Evolutionary conservation across 139 green algal species (phyloP), one percentile per base, ranked within the genome.

Genomic region (Pseudopediastrum boryanum): DNA sequence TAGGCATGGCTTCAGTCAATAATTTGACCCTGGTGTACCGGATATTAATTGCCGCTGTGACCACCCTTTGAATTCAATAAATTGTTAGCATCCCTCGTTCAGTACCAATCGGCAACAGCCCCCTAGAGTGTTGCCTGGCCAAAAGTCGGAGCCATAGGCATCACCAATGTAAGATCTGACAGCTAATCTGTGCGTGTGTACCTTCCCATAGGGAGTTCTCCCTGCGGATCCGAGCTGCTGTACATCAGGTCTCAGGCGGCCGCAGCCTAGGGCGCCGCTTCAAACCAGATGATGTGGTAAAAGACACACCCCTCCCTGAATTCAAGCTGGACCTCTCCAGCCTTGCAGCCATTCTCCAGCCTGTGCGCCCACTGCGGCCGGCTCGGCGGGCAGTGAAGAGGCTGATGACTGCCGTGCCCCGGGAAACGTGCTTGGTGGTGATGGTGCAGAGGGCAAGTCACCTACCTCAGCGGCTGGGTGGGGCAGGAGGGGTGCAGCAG

Each of bases 231-330:
- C 80, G 77, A 10, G 68, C 86, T 27, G 77, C 86, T 3, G 76
- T 71, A 7, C 67, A 65, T 21, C 70, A 83, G 35, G 31, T 84
- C 3, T 81, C 78, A 3, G 77, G 80, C 16, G 81, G 79, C 10
- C 48, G 75, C 9, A 43, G 54, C 16, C 46, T 78, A 35, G 76
- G 62, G 7, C 56, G 72, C 31, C 75, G 43, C 64, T 82, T 85
- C 59, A 85, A 81, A 21, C 85, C 83, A 4, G 87, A 91, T 19
- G 84, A 91, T 59, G 87, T 91, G 23, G 80, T 91, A 3, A 89
- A 89, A 41, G 87, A 92, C 72, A 66, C 78, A 29, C 77, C 85
- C 21, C 85, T 92, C 35, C 85, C 87, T 16, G 77, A 88, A 54
- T 89, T 89, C 82, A 86, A 86, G 71, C 62, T 91, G 33, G 76